Conservation (phyloP, 225 moss, liverwort and hornwort species). For the Asterella californica region DNA sequence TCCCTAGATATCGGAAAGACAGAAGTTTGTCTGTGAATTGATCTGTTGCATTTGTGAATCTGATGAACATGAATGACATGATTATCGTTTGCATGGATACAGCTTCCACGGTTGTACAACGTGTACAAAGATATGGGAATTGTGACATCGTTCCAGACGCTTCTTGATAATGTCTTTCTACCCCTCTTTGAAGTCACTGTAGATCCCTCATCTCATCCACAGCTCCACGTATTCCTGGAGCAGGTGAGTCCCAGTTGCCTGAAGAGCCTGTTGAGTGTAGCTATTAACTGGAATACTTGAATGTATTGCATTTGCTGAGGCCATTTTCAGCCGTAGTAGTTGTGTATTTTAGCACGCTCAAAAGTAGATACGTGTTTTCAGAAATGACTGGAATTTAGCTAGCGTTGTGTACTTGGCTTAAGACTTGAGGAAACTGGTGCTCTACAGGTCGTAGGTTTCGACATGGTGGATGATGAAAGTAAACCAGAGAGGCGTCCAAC, state of each 20-base stretch:
- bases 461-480: constrained; percentile 99
- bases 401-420: no score
- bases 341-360: no score
- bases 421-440: no score
- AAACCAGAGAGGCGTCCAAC: constrained; percentile 93
- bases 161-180: constrained; percentile 78
- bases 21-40: not conserved
- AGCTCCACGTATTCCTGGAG: constrained; percentile 81
- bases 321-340: no score
- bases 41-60: not conserved
- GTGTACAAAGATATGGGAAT: constrained; percentile 97
- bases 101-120: constrained; percentile 87
- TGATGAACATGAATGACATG: no score
- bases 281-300: no score
- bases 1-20: not conserved
- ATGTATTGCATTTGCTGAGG: no score
- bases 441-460: constrained; percentile 88
- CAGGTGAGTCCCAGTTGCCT: constrained; percentile 43
- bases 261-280: no score
- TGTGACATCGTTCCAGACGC: constrained; percentile 78
- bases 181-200: constrained; percentile 89
- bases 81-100: constrained; percentile 6
- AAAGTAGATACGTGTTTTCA: no score
- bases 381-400: no score
- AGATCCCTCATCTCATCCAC: constrained; percentile 77